Evolutionary conservation across 2,329 filamentous ascomycete species (phyloP).

Genomic region (Thielaviopsis populi): DNA sequence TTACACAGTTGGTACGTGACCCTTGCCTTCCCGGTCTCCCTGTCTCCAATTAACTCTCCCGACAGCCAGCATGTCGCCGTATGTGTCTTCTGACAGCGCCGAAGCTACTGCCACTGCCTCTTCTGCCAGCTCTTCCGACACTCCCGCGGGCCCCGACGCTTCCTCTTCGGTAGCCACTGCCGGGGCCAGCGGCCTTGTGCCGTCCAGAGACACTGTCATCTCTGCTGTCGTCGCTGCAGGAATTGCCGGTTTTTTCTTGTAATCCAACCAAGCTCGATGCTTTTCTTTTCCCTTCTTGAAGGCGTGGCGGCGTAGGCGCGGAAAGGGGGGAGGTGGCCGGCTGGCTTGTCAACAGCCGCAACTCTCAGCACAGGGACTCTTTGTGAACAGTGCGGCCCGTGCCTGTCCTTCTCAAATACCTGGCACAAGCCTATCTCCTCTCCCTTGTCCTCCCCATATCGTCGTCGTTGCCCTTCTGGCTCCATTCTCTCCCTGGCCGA

Average conservation of each 20-base stretch:
- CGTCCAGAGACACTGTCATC: neutral
- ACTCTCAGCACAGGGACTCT: neutral
- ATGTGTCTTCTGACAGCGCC: neutral
- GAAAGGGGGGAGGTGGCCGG: neutral
- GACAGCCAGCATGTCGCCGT: neutral
- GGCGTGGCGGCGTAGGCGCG: neutral
- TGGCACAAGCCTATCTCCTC: neutral
- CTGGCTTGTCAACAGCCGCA: neutral
- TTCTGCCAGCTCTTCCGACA: neutral
- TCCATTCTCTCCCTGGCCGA: neutral
- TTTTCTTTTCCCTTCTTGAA: neutral
- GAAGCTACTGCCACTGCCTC: neutral
- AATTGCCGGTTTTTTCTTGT: conserved; percentile 4
- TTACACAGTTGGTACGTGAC: conserved; percentile 12
- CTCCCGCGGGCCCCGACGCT: neutral
- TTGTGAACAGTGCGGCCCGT: neutral
- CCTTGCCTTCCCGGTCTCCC: neutral
- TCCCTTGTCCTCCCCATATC: neutral
- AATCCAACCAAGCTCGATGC: neutral
- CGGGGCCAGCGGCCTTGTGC: neutral
- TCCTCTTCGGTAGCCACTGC: neutral
- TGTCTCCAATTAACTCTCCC: neutral
- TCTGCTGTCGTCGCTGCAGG: conserved; percentile 7
- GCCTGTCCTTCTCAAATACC: neutral
- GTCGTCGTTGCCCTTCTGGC: neutral